Base-by-base conservation (phyloP, 495 filamentous ascomycete species). In the Cudoniella acicularis region DNA sequence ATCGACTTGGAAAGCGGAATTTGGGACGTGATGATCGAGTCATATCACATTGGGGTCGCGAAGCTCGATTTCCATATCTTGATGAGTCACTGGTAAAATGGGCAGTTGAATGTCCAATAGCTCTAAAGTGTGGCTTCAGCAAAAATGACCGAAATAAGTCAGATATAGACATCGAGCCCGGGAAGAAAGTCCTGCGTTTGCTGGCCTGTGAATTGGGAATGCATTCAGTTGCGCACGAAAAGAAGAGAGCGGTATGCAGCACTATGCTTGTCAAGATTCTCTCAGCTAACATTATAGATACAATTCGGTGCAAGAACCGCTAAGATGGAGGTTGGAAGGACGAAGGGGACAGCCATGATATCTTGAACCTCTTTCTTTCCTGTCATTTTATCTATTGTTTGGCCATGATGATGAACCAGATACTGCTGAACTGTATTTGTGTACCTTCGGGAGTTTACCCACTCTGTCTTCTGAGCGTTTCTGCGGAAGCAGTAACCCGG, bases 1-100 rank as follows among this genome's bases (percentile, higher is more conserved):
- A 83, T 27, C 83, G 95, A 13, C 85, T 99, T 2, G 91, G 93
- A 1, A 90, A 95, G 70, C 82, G 94, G 6, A 99, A 99, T 68
- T 81, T 99, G 13, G 94, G 95, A 9, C 81, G 95, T 11, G 94
- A 99, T 67, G 94, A 99, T 67, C 82, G 94, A 16, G 88, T 93
- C 13, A 91, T 96, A 64, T 83, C 90, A 0, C 81, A 96, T 64
- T 97, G 92, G 90, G 87, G 90, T 18, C 87, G 88, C 52, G 94
- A 99, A 72, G 87, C 87, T 21, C 79, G 94, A n/a, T 97, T 91
- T 69, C 94, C 95, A 1, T 99, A 82, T 67, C 77, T 98, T 3
- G 94, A 98, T 59, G 94, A 98, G 70, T 77, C 83, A 0, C 79
- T 99, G 22, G 82, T 99, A 3, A 77, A 73, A 21, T 96, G 92